These are phyloP conservation scores for Pythium apleroticum DNA, from an alignment of 352 stramenopile species.

Conservation along the genomic window DNA sequence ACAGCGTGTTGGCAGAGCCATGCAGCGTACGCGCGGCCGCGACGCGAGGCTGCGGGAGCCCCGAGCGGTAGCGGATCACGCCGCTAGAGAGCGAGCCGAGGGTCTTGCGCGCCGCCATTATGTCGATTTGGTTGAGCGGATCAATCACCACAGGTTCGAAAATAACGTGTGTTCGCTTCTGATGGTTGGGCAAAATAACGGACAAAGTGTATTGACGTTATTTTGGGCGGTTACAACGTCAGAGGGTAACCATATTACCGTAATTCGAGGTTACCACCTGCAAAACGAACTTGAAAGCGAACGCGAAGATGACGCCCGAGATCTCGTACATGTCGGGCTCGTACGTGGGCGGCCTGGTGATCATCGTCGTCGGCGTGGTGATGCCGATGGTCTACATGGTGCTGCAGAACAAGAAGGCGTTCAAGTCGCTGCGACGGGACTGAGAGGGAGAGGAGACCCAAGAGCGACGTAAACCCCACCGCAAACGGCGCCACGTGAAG, in stretches of 20 bases:
- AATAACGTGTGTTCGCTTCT: neutral
- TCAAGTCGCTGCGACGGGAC: constrained; percentile 77
- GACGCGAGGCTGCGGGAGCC: constrained; percentile 3
- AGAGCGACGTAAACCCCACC: neutral
- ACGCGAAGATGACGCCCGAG: constrained; percentile 27
- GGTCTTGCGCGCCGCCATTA: constrained; percentile 7
- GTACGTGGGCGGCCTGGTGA: constrained; percentile 65
- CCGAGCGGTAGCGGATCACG: constrained; percentile 13
- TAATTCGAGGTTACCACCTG: neutral
- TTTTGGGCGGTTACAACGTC: too few relatives aligned
- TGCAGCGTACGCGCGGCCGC: neutral
- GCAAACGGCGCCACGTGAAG: neutral
- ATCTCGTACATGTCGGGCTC: constrained; percentile 73
- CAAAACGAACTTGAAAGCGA: neutral
- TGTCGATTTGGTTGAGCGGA: neutral
- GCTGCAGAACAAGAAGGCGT: constrained; percentile 86
- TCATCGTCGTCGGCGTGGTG: constrained; percentile 68
- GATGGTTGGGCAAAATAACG: constrained; percentile 2
- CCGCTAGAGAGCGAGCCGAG: constrained; percentile 10
- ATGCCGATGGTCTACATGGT: constrained; percentile 86
- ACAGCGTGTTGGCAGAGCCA: neutral
- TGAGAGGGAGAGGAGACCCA: constrained; percentile 22
- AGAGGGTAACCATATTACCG: neutral
- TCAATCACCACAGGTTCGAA: constrained; percentile 20
- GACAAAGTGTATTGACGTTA: too few relatives aligned